Evolutionary conservation across 1,284 basidiomycete genomes (phyloP).

Genomic region (Entoloma clypeatum): DNA sequence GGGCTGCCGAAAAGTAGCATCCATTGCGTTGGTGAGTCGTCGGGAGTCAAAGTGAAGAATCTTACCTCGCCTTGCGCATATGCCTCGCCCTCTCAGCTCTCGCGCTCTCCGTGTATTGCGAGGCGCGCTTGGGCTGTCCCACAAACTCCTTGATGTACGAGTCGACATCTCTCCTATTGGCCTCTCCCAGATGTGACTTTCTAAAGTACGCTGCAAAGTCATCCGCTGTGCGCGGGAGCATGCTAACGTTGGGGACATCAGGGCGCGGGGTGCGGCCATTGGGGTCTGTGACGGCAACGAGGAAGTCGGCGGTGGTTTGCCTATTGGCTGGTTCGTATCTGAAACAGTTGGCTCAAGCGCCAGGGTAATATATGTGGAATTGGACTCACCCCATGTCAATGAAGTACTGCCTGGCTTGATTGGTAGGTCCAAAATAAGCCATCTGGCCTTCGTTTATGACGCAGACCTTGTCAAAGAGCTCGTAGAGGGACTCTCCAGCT

Average conservation of each 20-base stretch:
- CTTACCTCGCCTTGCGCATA: slow-evolving; percentile 22
- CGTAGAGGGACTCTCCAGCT: slow-evolving; percentile 50
- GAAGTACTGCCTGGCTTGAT: slow-evolving; percentile 14
- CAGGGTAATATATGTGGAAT: no score
- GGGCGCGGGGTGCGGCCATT: slow-evolving; percentile 46
- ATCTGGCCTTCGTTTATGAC: slow-evolving; percentile 9
- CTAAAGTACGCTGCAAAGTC: slow-evolving; percentile 47
- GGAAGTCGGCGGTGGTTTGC: slow-evolving; percentile 70
- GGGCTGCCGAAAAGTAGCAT: slow-evolving; percentile 31
- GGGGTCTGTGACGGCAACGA: slow-evolving; percentile 58
- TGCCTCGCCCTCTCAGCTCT: slow-evolving; percentile 18
- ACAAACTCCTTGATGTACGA: slow-evolving; percentile 32
- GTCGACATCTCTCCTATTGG: slow-evolving; percentile 34
- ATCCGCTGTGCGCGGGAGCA: slow-evolving; percentile 49
- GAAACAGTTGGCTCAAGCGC: not conserved
- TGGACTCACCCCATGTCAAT: slow-evolving; percentile 52
- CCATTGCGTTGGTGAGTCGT: not conserved
- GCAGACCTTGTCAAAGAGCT: slow-evolving; percentile 59
- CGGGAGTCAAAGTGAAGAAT: slow-evolving; percentile 1
- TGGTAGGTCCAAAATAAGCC: slow-evolving; percentile 10
- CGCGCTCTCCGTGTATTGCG: slow-evolving; percentile 17
- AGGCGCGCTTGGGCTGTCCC: slow-evolving; percentile 15
- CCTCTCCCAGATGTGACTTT: slow-evolving; percentile 24
- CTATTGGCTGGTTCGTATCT: slow-evolving; percentile 50
- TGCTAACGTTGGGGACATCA: slow-evolving; percentile 40